Evolutionary conservation across 768 basidiomycete species (phyloP).

Genomic region (Podaxis sp.): DNA sequence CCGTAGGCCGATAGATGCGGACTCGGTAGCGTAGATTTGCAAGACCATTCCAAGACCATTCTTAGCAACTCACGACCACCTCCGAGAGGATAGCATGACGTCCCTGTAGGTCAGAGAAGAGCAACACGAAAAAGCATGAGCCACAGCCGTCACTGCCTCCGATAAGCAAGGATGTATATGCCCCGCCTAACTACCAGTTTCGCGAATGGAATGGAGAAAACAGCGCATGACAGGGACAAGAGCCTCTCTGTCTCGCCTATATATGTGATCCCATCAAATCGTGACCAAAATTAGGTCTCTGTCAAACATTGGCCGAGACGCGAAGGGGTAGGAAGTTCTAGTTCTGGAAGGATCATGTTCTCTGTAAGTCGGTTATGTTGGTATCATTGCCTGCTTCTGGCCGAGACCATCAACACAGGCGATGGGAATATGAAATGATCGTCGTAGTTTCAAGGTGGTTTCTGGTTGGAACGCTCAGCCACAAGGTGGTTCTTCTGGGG

Average conservation of each 20-base stretch:
- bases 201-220: not conserved
- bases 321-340: not conserved
- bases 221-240: not conserved
- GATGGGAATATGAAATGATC: not conserved
- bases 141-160: not conserved
- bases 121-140: not conserved
- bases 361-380: not conserved
- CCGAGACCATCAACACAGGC: not conserved
- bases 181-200: slow-evolving; percentile 4
- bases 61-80: not conserved
- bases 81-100: not conserved
- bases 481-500: not conserved
- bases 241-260: not conserved
- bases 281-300: not conserved
- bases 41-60: no score
- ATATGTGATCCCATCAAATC: not conserved
- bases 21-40: no score
- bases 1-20: not conserved
- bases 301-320: not conserved
- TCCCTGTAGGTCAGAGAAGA: not conserved
- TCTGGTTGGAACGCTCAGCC: not conserved
- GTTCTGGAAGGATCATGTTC: not conserved
- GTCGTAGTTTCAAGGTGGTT: not conserved
- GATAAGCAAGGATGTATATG: slow-evolving; percentile 1
- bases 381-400: no score